Evolutionary conservation across 257 asterid species (phyloP).

Genomic region (Lithospermum erythrorhizon): DNA sequence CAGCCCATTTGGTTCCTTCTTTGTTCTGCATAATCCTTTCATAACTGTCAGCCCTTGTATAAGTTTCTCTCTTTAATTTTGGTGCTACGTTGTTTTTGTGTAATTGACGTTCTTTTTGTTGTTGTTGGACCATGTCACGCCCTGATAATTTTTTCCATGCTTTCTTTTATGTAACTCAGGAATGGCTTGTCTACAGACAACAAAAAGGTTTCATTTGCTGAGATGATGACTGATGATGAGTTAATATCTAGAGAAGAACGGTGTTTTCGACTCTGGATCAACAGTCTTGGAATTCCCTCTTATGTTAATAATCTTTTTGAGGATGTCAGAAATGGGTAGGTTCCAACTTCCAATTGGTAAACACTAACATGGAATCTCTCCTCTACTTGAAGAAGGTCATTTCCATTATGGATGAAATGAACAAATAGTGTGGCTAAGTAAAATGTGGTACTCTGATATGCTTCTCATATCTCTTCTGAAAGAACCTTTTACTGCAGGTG

Average conservation of each 20-base stretch:
- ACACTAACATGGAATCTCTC: too few species aligned
- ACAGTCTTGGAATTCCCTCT: conserved; percentile 75
- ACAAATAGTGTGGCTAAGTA: not conserved
- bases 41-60: not conserved
- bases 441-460: not conserved
- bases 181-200: conserved; percentile 83
- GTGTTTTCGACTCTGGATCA: conserved; percentile 96
- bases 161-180: conserved; percentile 27
- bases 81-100: not conserved
- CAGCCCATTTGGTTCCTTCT: too few species aligned
- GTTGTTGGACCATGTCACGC: not conserved
- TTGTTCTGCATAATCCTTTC: too few species aligned
- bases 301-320: conserved; percentile 87
- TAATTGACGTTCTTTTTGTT: not conserved
- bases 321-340: conserved; percentile 93
- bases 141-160: not conserved
- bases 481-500: conserved; percentile 39
- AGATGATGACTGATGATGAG: conserved; percentile 96
- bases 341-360: not conserved
- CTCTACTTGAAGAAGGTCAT: not conserved
- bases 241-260: conserved; percentile 94
- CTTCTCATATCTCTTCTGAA: not conserved
- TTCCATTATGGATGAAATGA: not conserved
- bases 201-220: conserved; percentile 76
- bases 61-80: not conserved